These are phyloP conservation scores for Apiotrichum akiyoshidainum DNA, from an alignment of 1,284 basidiomycete species.

Conservation along the genomic window DNA sequence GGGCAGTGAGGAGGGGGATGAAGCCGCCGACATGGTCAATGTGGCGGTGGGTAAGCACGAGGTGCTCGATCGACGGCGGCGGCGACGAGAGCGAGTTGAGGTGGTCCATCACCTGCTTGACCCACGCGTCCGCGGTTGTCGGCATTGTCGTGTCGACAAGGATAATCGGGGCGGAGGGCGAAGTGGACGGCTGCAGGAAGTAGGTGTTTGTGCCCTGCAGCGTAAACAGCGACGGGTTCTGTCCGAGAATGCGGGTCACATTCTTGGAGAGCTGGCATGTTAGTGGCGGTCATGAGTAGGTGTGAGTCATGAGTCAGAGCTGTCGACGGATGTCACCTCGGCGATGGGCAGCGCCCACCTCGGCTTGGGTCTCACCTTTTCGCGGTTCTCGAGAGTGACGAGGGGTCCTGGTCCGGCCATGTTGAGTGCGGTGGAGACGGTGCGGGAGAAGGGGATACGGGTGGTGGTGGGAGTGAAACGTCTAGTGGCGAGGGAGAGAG, in stretches of 20 bases:
- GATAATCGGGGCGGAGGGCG: slow-evolving; percentile 65
- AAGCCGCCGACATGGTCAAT: slow-evolving; percentile 80
- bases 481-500: neutral
- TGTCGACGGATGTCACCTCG: neutral
- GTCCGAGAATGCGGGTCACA: slow-evolving; percentile 54
- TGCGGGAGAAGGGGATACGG: neutral
- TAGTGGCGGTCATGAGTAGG: too few relatives aligned
- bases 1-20: slow-evolving; percentile 64
- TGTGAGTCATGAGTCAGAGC: slow-evolving; percentile 3
- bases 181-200: slow-evolving; percentile 57
- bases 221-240: slow-evolving; percentile 90
- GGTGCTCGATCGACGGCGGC: slow-evolving; percentile 61
- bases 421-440: neutral
- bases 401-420: slow-evolving; percentile 22
- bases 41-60: slow-evolving; percentile 89
- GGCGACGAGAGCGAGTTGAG: slow-evolving; percentile 18
- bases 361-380: slow-evolving; percentile 27
- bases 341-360: neutral
- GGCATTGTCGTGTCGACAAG: slow-evolving; percentile 82
- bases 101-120: slow-evolving; percentile 35
- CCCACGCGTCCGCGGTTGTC: slow-evolving; percentile 57
- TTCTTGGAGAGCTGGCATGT: slow-evolving; percentile 39
- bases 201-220: slow-evolving; percentile 96
- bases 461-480: neutral
- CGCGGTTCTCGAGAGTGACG: slow-evolving; percentile 33